Base-by-base conservation (phyloP, 2,329 filamentous ascomycete species). In the Xylariaceae sp. region DNA sequence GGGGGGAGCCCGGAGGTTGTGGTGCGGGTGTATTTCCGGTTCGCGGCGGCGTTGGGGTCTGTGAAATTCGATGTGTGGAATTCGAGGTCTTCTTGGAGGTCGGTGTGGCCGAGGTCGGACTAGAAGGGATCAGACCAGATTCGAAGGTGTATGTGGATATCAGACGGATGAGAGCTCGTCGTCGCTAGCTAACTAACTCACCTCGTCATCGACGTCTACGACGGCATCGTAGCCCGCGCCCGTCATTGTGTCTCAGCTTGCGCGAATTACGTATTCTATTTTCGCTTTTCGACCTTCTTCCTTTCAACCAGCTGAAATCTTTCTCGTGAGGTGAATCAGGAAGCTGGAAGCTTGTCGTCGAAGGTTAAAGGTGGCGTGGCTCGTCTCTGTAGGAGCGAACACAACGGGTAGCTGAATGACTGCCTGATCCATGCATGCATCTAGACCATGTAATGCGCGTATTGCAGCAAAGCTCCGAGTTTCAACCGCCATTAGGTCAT, bases 21-120 rank as follows among this genome's bases (percentile, higher is more conserved):
- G 77, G 51, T 61, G 35, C 41, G 58, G 60, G 78, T 72, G 68
- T 84, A 85, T 58, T 83, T 81, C 65, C 81, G 78, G 41, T 76
- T 74, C 64, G 81, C 78, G 47, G 76, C 73, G 63, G 80, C 37
- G 37, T 13, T 13, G 37, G 80, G 72, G 59, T 86, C 85, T 69
- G 87, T 84, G 75, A 95, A 95, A 79, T 89, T 85, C 66, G 92
- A 97, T 72, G 87, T 89, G 82, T 99, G 94, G 80, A 99, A 99
- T 83, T 97, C 94, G 74, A 99, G 92, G 77, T 97, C 94, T 75
- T 97, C 93, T 80, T 97, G 92, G 23, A 99, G 88, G 75, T 99
- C 94, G 59, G 94, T 99, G 77, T 97, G 92, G 70, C 94, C 94
- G 73, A 99, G 87, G 77, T 99, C 94, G 71, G 93, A 93, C 92